Conservation (phyloP, 176 grass and related monocot species). For the Zizania latifolia region DNA sequence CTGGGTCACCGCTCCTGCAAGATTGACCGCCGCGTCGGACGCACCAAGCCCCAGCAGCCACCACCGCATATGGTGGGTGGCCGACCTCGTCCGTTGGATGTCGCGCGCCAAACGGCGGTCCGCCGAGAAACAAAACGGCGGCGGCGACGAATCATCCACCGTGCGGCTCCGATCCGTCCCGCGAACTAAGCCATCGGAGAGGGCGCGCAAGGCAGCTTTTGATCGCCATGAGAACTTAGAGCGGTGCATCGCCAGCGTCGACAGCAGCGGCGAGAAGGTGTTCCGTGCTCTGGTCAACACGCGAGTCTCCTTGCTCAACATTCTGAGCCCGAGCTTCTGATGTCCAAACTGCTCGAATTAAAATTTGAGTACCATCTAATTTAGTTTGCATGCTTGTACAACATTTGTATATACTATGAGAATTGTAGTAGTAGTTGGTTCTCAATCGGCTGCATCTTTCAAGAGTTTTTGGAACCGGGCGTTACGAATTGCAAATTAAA, state of each 20-base stretch:
- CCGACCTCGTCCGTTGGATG: conserved; percentile 59
- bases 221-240: conserved; percentile 47
- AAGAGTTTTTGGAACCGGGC: not conserved
- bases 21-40: not conserved
- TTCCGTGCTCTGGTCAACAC: conserved; percentile 50
- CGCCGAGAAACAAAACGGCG: conserved; percentile 12
- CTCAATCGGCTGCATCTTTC: conserved; percentile 15
- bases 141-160: not conserved
- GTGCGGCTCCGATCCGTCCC: conserved; percentile 19
- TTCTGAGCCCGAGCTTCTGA: conserved; percentile 52
- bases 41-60: not conserved
- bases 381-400: not conserved
- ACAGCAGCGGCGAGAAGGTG: conserved; percentile 50
- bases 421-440: not conserved
- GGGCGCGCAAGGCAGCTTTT: conserved; percentile 20
- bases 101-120: conserved; percentile 51
- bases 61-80: conserved; percentile 54
- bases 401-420: conserved; percentile 15
- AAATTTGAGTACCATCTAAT: not conserved
- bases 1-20: conserved; percentile 23
- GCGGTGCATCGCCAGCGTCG: conserved; percentile 47
- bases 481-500: conserved; percentile 1
- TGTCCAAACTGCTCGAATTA: not conserved
- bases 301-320: conserved; percentile 68
- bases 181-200: conserved; percentile 39